Percentiles rank a stretch among this genome's conserved stretches.
Evolutionary conservation across 306 rosid species (phyloP).

Genomic region (Carpinus fangiana): DNA sequence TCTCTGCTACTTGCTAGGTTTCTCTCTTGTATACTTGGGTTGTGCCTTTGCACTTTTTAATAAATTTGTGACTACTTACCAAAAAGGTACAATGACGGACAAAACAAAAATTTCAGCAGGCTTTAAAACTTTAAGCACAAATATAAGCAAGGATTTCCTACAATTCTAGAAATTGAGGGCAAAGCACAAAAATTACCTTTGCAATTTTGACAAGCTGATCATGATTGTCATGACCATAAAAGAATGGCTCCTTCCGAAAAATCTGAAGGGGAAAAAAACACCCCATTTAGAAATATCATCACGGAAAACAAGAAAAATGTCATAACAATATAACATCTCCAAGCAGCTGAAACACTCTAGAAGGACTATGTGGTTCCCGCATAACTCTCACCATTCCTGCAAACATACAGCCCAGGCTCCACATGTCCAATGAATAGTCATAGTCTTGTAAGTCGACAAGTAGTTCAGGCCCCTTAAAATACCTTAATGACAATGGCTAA

Average conservation of each 20-base stretch:
- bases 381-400: conserved; percentile 90
- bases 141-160: conserved; percentile 8
- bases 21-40: no score
- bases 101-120: background rate
- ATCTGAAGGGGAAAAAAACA: conserved; percentile 41
- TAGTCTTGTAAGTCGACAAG: conserved; percentile 86
- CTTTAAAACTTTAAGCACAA: background rate
- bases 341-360: background rate
- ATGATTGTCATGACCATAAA: conserved; percentile 96
- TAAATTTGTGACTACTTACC: no score
- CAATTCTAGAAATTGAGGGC: conserved; percentile 9
- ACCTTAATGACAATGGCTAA: conserved; percentile 48
- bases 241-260: conserved; percentile 96
- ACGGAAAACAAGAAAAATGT: background rate
- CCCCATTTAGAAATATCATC: background rate
- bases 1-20: no score
- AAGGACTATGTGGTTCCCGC: conserved; percentile 15
- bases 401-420: conserved; percentile 99
- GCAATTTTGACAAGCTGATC: conserved; percentile 92
- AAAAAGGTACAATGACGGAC: background rate
- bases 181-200: conserved; percentile 53
- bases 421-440: conserved; percentile 91
- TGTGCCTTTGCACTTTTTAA: no score
- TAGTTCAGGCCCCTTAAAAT: conserved; percentile 91
- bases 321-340: background rate